Evolutionary conservation across 306 rosid genomes (phyloP).

Genomic region (cucumber (Cucumis sativus)): Cucumber_9930_V3 NC_026659.2:29789501-29790000

Average conservation of each 20-base stretch:
- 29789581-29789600: background rate
- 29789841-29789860: slow-evolving; percentile 72
- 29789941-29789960: slow-evolving; percentile 95
- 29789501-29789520: background rate
- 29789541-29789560: background rate
- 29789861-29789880: slow-evolving; percentile 70
- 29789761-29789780: slow-evolving; percentile 59
- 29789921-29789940: slow-evolving; percentile 79
- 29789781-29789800: slow-evolving; percentile 83
- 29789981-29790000: slow-evolving; percentile 68
- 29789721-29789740: slow-evolving; percentile 60
- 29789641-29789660: slow-evolving; percentile 2
- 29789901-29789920: slow-evolving; percentile 51
- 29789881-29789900: slow-evolving; percentile 78
- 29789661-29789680: slow-evolving; percentile 43
- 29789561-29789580: background rate
- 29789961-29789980: slow-evolving; percentile 65
- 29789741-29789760: slow-evolving; percentile 71
- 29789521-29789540: too few species aligned
- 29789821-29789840: slow-evolving; percentile 76
- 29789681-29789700: slow-evolving; percentile 58
- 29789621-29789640: background rate
- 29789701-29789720: slow-evolving; percentile 46
- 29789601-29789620: background rate
- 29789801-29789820: slow-evolving; percentile 88